These are phyloP conservation scores for Sporothrix pseudoabietina DNA, from an alignment of 2,329 filamentous ascomycete species.

Conservation along the genomic window DNA sequence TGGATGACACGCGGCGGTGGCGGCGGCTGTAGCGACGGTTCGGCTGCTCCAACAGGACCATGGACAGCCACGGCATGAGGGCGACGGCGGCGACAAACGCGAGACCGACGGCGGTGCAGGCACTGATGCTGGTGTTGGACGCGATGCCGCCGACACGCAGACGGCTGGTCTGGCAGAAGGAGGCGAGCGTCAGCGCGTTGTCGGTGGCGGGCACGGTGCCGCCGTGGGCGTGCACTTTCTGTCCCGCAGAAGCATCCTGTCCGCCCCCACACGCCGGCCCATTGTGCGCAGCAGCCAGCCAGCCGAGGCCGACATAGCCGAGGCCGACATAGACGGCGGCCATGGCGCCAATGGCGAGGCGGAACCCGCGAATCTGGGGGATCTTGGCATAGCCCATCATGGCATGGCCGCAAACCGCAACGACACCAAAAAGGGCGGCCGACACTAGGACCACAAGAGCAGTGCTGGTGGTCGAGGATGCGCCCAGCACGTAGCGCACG, in stretches of 20 bases:
- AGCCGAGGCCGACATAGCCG: constrained; percentile 33
- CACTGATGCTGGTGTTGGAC: constrained; percentile 7
- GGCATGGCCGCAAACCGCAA: constrained; percentile 37
- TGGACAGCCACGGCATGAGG: constrained; percentile 30
- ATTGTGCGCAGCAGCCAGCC: constrained; percentile 12
- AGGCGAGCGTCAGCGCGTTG: not conserved
- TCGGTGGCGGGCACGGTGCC: not conserved
- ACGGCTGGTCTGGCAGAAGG: constrained; percentile 5
- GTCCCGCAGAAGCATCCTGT: too few species aligned
- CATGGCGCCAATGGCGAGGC: constrained; percentile 40
- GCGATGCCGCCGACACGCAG: not conserved
- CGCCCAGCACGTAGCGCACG: constrained; percentile 1
- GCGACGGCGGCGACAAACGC: constrained; percentile 22
- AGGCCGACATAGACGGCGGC: constrained; percentile 36
- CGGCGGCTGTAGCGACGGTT: not conserved
- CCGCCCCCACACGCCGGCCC: not conserved
- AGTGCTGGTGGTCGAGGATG: not conserved
- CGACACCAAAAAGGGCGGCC: constrained; percentile 14
- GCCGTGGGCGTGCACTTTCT: not conserved
- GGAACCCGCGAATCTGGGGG: constrained; percentile 38
- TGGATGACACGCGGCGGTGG: constrained; percentile 15
- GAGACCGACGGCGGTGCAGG: constrained; percentile 14
- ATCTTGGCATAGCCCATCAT: constrained; percentile 39
- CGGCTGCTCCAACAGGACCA: constrained; percentile 26
- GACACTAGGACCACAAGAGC: not conserved